A percentile compares a stretch with the other conserved stretches of the same genome.
Evolutionary conservation across 176 grass and related monocot genomes (phyloP).

Genomic region (Oryza glumipatula): DNA sequence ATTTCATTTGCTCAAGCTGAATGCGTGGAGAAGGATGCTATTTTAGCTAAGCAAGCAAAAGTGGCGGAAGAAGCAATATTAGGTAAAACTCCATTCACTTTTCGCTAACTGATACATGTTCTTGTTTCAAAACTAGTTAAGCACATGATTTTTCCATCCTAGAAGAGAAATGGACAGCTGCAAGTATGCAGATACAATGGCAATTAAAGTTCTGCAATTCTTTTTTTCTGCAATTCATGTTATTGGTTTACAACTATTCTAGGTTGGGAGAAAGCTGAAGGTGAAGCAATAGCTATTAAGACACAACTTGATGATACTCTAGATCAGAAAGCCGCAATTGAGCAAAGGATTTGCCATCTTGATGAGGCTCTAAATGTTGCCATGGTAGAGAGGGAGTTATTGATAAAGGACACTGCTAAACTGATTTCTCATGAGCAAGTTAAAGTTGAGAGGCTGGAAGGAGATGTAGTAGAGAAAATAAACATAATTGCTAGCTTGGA

Average conservation of each 20-base stretch:
- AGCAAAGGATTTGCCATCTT: conserved; percentile 66
- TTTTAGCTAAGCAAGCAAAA: conserved; percentile 79
- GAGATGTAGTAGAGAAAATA: conserved; percentile 58
- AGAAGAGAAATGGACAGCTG: conserved; percentile 14
- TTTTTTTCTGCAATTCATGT: neutral
- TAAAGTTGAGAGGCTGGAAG: conserved; percentile 67
- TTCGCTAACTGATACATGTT: conserved; percentile 3
- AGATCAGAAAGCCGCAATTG: conserved; percentile 55
- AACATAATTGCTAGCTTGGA: conserved; percentile 66
- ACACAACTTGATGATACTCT: conserved; percentile 70
- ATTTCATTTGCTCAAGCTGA: conserved; percentile 67
- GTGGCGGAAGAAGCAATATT: conserved; percentile 96
- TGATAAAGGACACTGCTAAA: conserved; percentile 57
- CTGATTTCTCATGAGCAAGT: conserved; percentile 77
- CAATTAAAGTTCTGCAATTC: neutral
- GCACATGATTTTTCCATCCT: conserved; percentile 6
- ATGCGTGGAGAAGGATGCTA: conserved; percentile 68
- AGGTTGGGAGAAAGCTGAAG: conserved; percentile 96
- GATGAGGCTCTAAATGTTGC: conserved; percentile 71
- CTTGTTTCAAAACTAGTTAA: conserved; percentile 16
- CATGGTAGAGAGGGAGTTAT: conserved; percentile 67
- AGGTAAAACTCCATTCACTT: conserved; percentile 54
- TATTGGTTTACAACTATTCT: conserved; percentile 26
- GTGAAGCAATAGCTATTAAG: conserved; percentile 69
- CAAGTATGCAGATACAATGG: neutral